Conservation (phyloP, 129 eudicot species). For the Pulicaria dysenterica region DNA sequence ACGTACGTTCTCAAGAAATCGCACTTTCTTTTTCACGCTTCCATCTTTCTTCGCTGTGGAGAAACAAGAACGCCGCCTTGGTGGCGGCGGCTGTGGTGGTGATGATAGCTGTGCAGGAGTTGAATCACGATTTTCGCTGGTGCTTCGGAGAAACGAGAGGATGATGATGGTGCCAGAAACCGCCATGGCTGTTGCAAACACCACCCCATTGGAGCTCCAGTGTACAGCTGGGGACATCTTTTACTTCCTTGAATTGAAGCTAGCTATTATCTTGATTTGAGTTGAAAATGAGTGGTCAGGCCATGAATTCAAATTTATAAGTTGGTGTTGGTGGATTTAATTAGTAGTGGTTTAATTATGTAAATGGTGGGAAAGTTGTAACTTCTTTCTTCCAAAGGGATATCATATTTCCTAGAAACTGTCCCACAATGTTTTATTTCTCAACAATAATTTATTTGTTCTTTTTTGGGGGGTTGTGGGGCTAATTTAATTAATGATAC, state of each 20-base stretch:
- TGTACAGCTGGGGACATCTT: conserved; percentile 42
- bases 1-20: conserved; percentile 51
- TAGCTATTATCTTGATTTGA: too few species aligned
- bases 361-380: conserved; percentile 31
- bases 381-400: conserved; percentile 12
- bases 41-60: conserved; percentile 45
- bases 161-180: conserved; percentile 55
- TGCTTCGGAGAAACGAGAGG: conserved; percentile 42
- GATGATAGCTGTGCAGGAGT: background rate
- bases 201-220: conserved; percentile 45
- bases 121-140: conserved; percentile 23
- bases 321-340: conserved; percentile 16
- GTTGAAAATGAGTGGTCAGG: too few species aligned
- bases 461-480: too few species aligned
- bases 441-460: too few species aligned
- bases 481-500: too few species aligned
- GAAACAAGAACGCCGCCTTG: conserved; percentile 47
- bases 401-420: conserved; percentile 27
- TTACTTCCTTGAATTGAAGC: too few species aligned
- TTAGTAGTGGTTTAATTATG: conserved; percentile 17
- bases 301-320: too few species aligned
- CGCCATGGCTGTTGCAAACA: conserved; percentile 61
- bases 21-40: conserved; percentile 51
- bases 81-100: conserved; percentile 10
- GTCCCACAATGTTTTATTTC: too few species aligned